Evolutionary conservation across 768 basidiomycete genomes (phyloP).

Genomic region (Filobasidium floriforme): DNA sequence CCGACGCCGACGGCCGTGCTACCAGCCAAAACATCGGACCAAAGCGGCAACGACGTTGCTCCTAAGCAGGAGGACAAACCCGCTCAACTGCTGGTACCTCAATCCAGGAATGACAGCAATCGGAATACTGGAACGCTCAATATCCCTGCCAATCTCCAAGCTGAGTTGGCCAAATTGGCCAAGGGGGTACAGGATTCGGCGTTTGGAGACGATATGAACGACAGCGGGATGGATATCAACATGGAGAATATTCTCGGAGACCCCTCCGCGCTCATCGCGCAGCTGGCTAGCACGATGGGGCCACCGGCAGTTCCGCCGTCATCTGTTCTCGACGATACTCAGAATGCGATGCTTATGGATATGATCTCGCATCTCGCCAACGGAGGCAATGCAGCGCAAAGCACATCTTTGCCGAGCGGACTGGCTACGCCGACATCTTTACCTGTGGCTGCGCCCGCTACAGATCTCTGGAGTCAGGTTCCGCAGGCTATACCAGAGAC

Average conservation of each 20-base stretch:
- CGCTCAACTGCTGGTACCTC: background rate
- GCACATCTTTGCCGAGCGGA: constrained; percentile 17
- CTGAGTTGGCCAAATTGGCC: constrained; percentile 28
- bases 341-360: constrained; percentile 2
- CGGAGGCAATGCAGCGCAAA: constrained; percentile 5
- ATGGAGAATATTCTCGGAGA: constrained; percentile 31
- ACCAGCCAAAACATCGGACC: too few species aligned
- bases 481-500: constrained; percentile 25
- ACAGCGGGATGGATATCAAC: background rate
- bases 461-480: constrained; percentile 33
- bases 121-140: background rate
- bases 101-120: constrained; percentile 25
- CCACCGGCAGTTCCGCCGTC: constrained; percentile 22
- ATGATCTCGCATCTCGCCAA: constrained; percentile 2
- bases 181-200: constrained; percentile 23
- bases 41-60: too few species aligned
- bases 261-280: constrained; percentile 28
- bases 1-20: too few species aligned
- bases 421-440: constrained; percentile 12
- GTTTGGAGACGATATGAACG: background rate
- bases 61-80: too few species aligned
- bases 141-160: constrained; percentile 7
- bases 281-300: background rate
- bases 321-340: constrained; percentile 20
- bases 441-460: constrained; percentile 10